Base-by-base conservation (phyloP, 1,139 yeast species). In the Nadsonia starkeyi-henricii region DNA sequence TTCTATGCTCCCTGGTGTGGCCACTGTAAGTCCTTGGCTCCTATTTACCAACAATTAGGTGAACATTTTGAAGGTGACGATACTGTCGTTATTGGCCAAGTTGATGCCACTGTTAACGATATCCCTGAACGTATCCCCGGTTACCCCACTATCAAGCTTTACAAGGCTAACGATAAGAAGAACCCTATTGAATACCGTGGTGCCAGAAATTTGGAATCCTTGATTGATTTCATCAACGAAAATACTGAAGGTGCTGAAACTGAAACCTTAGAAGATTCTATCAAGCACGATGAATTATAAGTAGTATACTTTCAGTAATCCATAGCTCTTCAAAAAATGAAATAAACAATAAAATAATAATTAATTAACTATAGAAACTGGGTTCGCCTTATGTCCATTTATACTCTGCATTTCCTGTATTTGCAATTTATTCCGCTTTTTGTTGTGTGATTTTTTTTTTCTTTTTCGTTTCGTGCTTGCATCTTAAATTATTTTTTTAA, bases 1-100 rank as follows among this genome's bases (percentile, higher is more conserved):
- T 89, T 85, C 71, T 91, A 85, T 63, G 98, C 98, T 50, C 95
- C 96, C 69, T 89, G 98, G 98, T 89, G 98, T 73, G 96, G 97
- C 47, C 97, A 89, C 75, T 89, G 98, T 77, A 89, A 89, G 77
- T 85, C 77, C 69, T 75, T 89, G 68, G 95, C 95, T 52, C 98
- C 98, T 63, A 74, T 73, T 52, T 91, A 82, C 73, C 95, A 85
- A 64, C 93, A 86, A 65, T 77, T 91, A 59, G 96, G 88, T 51
- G 79, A 71, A 48, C 64, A 82, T 51, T 82, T 72, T 23, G 28
- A 23, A 9, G 28, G 9, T 9, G 28, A 23, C 28, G 73, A 70
- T 36, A 63, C 65, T 28, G 61, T 82, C 21, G 52, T 73, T 17
- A 72, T 75, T 52, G 78, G 72, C 48, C 75, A 70, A 45, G 71